Evolutionary conservation across 1,284 basidiomycete species (phyloP).

Genomic region (Rhodotorula sp.): DNA sequence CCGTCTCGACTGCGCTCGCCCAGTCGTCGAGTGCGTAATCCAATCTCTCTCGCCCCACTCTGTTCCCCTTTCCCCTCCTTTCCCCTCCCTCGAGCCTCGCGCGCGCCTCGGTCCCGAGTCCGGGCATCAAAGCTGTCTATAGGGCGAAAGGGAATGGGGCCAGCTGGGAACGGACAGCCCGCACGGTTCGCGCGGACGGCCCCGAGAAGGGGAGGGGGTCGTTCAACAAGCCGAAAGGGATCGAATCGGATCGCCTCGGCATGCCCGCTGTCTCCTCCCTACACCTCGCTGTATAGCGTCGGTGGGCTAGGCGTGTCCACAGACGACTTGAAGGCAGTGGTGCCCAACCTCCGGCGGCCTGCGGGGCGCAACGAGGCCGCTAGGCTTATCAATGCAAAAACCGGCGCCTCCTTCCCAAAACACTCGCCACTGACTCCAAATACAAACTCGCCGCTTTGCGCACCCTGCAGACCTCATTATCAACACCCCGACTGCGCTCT

Average conservation of each 20-base stretch:
- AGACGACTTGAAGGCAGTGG: too few species aligned
- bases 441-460: not conserved
- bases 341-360: too few species aligned
- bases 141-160: too few species aligned
- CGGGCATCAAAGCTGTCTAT: too few species aligned
- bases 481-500: constrained; percentile 32
- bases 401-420: not conserved
- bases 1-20: constrained; percentile 5
- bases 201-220: not conserved
- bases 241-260: constrained; percentile 1
- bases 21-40: constrained; percentile 3
- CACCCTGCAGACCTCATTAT: constrained; percentile 12
- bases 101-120: not conserved
- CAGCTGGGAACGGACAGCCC: too few species aligned
- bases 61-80: too few species aligned
- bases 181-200: too few species aligned
- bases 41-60: not conserved
- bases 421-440: too few species aligned
- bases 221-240: constrained; percentile 7
- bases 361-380: too few species aligned
- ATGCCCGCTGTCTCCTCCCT: not conserved
- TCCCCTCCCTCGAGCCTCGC: not conserved
- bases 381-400: too few species aligned
- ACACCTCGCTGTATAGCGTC: not conserved
- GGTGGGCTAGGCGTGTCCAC: too few species aligned